Base-by-base conservation (phyloP, 768 basidiomycete species). In the Coprinopsis sp. region DNA sequence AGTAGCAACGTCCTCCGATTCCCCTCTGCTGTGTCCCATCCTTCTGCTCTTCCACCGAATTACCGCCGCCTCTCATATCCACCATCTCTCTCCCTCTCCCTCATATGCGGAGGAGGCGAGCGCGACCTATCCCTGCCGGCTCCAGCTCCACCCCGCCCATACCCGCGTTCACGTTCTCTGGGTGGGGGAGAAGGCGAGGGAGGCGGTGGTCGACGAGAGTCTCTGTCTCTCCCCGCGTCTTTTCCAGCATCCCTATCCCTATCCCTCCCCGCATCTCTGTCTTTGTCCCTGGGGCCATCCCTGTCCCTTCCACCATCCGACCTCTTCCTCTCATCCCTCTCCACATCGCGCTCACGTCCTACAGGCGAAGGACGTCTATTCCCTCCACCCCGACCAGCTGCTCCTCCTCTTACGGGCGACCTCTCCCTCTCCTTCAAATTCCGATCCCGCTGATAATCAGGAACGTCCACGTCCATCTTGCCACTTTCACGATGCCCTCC, bases 51-150 rank as follows among this genome's bases (percentile, higher is more conserved):
- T n/a, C n/a, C n/a, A n/a, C n/a, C 30, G 27, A 11, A 19, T 53
- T 33, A 53, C 50, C 43, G 46, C 38, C 44, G 44, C 12, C 56
- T 60, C 44, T 51, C 51, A 51, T 52, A 53, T 31, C 56, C 59
- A 19, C 59, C 54, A 31, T 61, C 59, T 44, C 55, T 49, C 16
- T 51, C 53, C 46, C 53, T 47, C 28, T 51, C 54, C 24, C 58
- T 49, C 36, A 56, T 51, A 22, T 51, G 58, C 12, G 58, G 58
- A 40, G 64, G 58, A 19, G 61, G 58, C 1, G 63, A 54, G 33
- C 55, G 55, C 4, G 63, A 58, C 33, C 52, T 52, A 39, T 59
- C 52, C 23, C 62, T 54, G 23, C 28, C 14, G 37, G 36, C 19
- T 18, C 44, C 29, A 14, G n/a, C n/a, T n/a, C 25, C 21, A 31